A percentile compares a stretch with the other conserved stretches of the same genome.
Conservation (phyloP, 768 basidiomycete species). For the Termitomyces sp. region DNA sequence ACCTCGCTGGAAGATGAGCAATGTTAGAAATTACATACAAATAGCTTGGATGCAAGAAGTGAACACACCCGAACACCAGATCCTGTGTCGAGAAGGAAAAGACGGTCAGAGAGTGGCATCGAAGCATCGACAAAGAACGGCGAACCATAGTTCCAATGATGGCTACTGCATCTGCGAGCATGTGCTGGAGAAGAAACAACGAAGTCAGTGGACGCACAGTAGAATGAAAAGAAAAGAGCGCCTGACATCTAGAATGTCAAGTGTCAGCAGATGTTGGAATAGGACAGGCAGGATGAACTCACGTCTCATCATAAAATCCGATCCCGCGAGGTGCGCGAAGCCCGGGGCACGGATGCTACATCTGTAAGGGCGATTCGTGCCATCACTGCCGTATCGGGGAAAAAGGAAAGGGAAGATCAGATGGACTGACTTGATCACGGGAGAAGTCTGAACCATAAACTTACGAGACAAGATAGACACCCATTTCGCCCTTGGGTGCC, state of each 20-base stretch:
- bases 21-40: neutral
- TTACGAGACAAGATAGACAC: constrained; percentile 93
- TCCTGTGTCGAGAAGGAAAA: constrained; percentile 37
- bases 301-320: constrained; percentile 99
- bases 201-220: constrained; percentile 10
- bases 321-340: constrained; percentile 91
- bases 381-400: constrained; percentile 52
- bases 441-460: constrained; percentile 21
- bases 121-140: constrained; percentile 10
- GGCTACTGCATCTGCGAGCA: constrained; percentile 91
- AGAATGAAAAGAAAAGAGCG: constrained; percentile 8
- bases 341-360: constrained; percentile 98
- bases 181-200: constrained; percentile 47
- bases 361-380: constrained; percentile 92
- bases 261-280: constrained; percentile 4
- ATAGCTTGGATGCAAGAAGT: neutral
- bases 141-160: constrained; percentile 97
- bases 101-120: constrained; percentile 7
- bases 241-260: constrained; percentile 37
- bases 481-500: constrained; percentile 99
- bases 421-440: neutral
- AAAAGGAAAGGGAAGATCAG: neutral
- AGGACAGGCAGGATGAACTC: constrained; percentile 25
- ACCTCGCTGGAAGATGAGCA: constrained; percentile 15
- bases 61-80: constrained; percentile 88